These are phyloP conservation scores for Conringia planisiliqua DNA, from an alignment of 345 rosid genomes.

Conservation along the genomic window DNA sequence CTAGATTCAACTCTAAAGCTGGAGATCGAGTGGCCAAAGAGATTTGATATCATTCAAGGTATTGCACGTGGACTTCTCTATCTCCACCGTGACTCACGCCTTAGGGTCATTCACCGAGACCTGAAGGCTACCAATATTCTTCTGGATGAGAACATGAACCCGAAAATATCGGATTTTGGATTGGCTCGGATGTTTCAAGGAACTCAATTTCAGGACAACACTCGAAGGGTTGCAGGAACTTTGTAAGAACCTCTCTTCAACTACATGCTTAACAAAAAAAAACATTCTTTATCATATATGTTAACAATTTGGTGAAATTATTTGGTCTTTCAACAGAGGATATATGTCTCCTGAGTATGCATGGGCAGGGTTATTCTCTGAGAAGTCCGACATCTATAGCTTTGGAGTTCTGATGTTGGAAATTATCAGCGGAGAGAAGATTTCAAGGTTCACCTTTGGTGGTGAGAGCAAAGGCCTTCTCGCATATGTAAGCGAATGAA, in stretches of 20 bases:
- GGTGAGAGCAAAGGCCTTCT: conserved; percentile 30
- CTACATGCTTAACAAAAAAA: neutral
- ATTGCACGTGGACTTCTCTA: conserved; percentile 28
- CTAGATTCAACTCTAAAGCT: conserved; percentile 25
- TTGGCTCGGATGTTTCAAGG: conserved; percentile 31
- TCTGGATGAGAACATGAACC: conserved; percentile 21
- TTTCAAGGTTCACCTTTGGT: conserved; percentile 26
- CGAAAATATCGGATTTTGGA: conserved; percentile 30
- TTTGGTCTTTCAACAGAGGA: conserved; percentile 19
- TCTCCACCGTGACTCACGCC: conserved; percentile 27
- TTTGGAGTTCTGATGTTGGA: conserved; percentile 45
- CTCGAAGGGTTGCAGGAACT: conserved; percentile 32
- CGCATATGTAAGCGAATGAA: conserved; percentile 22
- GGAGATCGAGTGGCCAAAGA: conserved; percentile 33
- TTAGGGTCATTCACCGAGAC: conserved; percentile 28
- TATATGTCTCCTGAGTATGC: conserved; percentile 57
- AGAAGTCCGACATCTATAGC: conserved; percentile 51
- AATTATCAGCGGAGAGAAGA: conserved; percentile 22
- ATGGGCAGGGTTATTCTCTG: conserved; percentile 47
- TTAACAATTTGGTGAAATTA: neutral
- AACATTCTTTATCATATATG: neutral
- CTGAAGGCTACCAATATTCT: conserved; percentile 25
- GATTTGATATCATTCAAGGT: conserved; percentile 24
- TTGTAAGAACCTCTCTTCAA: conserved; percentile 18
- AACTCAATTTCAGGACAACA: conserved; percentile 30